Evolutionary conservation across 2,329 filamentous ascomycete species (phyloP), one percentile per base, ranked within the genome.

Genomic region (Zymoseptoria passerinii): DNA sequence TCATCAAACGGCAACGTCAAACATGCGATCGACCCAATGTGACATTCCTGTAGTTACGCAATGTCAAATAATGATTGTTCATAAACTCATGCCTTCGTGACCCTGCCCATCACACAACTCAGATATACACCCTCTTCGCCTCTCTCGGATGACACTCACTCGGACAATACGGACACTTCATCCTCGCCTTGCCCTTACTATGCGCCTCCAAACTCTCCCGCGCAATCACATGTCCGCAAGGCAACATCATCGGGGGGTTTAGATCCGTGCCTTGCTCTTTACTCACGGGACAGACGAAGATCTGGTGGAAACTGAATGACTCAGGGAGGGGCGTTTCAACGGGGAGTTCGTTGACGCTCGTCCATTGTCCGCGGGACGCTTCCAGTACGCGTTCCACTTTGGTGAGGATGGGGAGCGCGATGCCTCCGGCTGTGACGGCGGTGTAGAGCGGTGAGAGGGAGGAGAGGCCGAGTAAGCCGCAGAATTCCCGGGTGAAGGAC

Each of bases 121-220:
- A 73, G 27, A 74, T 67, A 58, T 71, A 73, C 48, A 94, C 87
- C 71, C 86, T 85, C 66, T 79, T 82, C 6, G 91, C 90, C 56
- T 96, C 90, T 64, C 83, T 85, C 1, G 88, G 78, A 63, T 86
- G 80, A 51, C 90, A 90, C 74, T 97, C 92, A 28, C 78, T 84
- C 0, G 94, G 94, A 70, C 94, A 99, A 71, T 99, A 99, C 0
- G 94, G 94, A 69, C 94, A 99, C 74, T 99, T 99, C 80, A 95
- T 95, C 60, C 87, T 79, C 49, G 62, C 68, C 62, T 71, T 82
- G 0, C 87, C 87, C 75, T 95, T 95, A 56, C 86, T 86, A 49
- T 97, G 80, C 69, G 85, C 86, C 60, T 88, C 83, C 54, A 99
- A 76, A 35, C 87, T 91, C 69, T 96, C 92, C 63, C 86, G 83